Base-by-base conservation (phyloP, 2,329 filamentous ascomycete genomes). In the Monosporascus sp. region DNA sequence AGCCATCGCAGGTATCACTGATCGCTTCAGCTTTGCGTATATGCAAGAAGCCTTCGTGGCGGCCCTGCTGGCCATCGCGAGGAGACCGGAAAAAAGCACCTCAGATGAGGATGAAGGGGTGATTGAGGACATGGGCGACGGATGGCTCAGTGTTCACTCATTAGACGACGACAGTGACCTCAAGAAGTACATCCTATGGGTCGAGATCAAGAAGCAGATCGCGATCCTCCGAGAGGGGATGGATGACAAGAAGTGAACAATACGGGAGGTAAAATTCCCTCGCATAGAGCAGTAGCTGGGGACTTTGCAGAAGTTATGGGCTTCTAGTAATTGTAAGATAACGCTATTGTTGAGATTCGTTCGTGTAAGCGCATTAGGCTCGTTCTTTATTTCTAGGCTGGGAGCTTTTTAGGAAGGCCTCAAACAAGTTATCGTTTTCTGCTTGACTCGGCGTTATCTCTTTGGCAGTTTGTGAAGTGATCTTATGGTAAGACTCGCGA, bases 41-140 rank as follows among this genome's bases (percentile, higher is more conserved):
- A 78, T 88, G 67, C 84, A 88, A 63, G 85, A 88, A 65, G 84
- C 82, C 0, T 88, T 88, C 63, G 81, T 88, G 1, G 82, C 83
- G 1, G 77, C 80, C 2, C 64, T 88, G 51, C 70, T 88, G 25
- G 77, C 79, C 3, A 80, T 88, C 53, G 85, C 82, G 0, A 70
- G 70, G 3, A 57, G 52, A 51, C 27, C 44, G 46, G 52, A 45
- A 25, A 55, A 58, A 2, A 48, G 55, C 41, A 18, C 52, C 53
- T 52, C 56, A 54, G 38, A 50, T 45, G 67, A 72, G 5, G 68
- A 70, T 24, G 58, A 35, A 5, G 31, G 31, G 9, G 14, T 35
- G 11, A 35, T 14, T 35, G 9, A 14, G 49, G 66, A 67, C 38
- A 37, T 68, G 51, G 63, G 62, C 44, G 72, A 77, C 38, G 70